A percentile compares a stretch with the other conserved stretches of the same genome.
Evolutionary conservation across 2,329 filamentous ascomycete species (phyloP).

Genomic region (Colletotrichum destructivum): DNA sequence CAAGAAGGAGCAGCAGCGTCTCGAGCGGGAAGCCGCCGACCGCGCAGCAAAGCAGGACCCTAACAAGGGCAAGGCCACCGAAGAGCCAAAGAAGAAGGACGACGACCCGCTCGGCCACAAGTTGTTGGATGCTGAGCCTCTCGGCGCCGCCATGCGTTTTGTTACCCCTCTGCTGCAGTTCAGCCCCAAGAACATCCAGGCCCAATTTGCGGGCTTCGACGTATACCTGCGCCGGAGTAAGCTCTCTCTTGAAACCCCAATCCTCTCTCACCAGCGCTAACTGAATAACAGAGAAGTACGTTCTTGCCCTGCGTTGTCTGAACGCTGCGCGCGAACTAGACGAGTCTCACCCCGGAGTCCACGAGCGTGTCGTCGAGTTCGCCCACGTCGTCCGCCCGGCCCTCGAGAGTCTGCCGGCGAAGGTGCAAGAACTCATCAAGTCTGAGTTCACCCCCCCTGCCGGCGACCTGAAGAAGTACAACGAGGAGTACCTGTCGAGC

Average conservation of each 20-base stretch:
- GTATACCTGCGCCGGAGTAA: constrained; percentile 88
- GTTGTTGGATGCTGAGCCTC: constrained; percentile 85
- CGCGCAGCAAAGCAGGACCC: constrained; percentile 86
- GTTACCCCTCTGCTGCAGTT: constrained; percentile 85
- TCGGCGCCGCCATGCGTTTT: constrained; percentile 91
- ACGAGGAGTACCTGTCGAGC: constrained; percentile 74
- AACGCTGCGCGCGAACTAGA: constrained; percentile 81
- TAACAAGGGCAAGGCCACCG: constrained; percentile 78
- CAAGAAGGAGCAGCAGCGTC: constrained; percentile 76
- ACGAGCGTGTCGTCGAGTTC: constrained; percentile 82
- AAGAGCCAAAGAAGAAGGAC: constrained; percentile 84
- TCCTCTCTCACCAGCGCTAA: constrained; percentile 47
- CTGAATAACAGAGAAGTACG: constrained; percentile 78
- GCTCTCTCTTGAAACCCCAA: constrained; percentile 50
- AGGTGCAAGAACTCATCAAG: constrained; percentile 79
- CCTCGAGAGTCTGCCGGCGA: constrained; percentile 72
- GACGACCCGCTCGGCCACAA: constrained; percentile 88
- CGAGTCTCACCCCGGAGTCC: constrained; percentile 77
- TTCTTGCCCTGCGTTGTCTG: constrained; percentile 90
- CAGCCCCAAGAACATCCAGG: constrained; percentile 84
- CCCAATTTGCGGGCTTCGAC: constrained; percentile 90
- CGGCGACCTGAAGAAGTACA: constrained; percentile 69
- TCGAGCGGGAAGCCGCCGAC: constrained; percentile 85
- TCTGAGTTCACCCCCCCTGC: constrained; percentile 69
- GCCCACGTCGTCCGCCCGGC: constrained; percentile 72